phyloP scores from a whole-genome alignment of 768 basidiomycete species.

The Panaeolus cyanescens region DNA sequence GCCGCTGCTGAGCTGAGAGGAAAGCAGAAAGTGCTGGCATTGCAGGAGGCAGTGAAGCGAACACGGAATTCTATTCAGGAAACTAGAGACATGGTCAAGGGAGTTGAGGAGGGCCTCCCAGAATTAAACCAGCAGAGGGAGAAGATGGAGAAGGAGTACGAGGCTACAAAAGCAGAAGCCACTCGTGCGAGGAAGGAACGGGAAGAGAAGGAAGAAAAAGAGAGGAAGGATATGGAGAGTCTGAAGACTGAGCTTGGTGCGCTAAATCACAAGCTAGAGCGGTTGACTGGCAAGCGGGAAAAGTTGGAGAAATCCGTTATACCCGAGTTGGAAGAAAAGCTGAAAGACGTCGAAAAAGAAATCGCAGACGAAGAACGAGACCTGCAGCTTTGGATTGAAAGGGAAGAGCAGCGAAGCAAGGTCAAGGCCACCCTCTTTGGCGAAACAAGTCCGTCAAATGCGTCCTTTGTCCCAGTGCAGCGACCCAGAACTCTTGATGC shows the following conservation, averaged over 20 bases:
- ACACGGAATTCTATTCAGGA: slow-evolving; percentile 59
- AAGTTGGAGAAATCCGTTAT: slow-evolving; percentile 61
- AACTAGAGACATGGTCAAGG: slow-evolving; percentile 44
- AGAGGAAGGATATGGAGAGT: slow-evolving; percentile 54
- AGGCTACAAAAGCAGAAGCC: slow-evolving; percentile 48
- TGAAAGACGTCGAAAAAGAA: slow-evolving; percentile 60
- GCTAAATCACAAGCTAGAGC: slow-evolving; percentile 66
- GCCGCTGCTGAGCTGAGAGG: slow-evolving; percentile 74
- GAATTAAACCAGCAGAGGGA: slow-evolving; percentile 37
- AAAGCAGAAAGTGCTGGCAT: slow-evolving; percentile 81
- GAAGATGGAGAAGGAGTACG: slow-evolving; percentile 44
- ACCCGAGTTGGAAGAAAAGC: slow-evolving; percentile 68
- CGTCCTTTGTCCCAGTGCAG: slow-evolving; percentile 12
- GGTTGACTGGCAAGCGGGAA: slow-evolving; percentile 63
- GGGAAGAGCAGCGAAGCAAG: slow-evolving; percentile 10
- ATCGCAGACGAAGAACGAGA: slow-evolving; percentile 48
- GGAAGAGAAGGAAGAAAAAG: slow-evolving; percentile 45
- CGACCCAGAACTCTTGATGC: slow-evolving; percentile 12
- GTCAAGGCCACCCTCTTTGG: slow-evolving; percentile 5
- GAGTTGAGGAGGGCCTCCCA: slow-evolving; percentile 48
- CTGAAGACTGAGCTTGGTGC: slow-evolving; percentile 59
- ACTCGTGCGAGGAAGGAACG: slow-evolving; percentile 44
- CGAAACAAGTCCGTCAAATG: neutral
- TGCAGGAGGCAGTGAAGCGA: slow-evolving; percentile 88
- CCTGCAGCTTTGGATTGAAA: slow-evolving; percentile 27